Evolutionary conservation across 129 eudicot genomes (phyloP).

Genomic region (Kitagawia praeruptora): DNA sequence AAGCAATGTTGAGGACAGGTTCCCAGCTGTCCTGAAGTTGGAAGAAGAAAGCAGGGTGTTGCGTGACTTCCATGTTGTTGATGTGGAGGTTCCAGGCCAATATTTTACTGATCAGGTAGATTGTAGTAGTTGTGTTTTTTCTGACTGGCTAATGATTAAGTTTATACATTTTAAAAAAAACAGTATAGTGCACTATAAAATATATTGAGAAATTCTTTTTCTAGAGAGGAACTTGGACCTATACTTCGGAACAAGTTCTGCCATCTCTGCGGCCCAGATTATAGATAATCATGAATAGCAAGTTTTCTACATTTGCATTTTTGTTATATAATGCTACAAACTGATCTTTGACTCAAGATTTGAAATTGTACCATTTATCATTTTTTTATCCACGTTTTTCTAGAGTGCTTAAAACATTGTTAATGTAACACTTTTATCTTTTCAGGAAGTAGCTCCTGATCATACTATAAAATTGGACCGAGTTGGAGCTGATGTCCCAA

Average conservation of each 20-base stretch:
- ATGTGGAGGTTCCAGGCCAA: constrained; percentile 95
- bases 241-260: neutral
- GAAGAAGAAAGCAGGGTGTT: constrained; percentile 98
- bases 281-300: neutral
- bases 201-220: neutral
- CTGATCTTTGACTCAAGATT: neutral
- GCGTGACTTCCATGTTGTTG: constrained; percentile 96
- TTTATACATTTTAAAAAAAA: neutral
- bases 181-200: neutral
- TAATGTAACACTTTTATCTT: neutral
- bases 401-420: neutral
- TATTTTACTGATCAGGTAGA: constrained; percentile 78
- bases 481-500: constrained; percentile 91
- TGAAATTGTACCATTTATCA: neutral
- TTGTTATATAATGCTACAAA: neutral
- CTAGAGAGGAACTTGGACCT: neutral
- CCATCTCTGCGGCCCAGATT: neutral
- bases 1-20: constrained; percentile 93
- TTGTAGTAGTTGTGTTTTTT: neutral
- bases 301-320: neutral
- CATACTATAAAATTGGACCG: constrained; percentile 95
- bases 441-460: constrained; percentile 98
- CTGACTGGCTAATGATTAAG: neutral
- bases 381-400: neutral
- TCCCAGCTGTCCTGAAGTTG: constrained; percentile 90